Evolutionary conservation across 495 filamentous ascomycete species (phyloP).

Genomic region (Neohortaea acidophila): DNA sequence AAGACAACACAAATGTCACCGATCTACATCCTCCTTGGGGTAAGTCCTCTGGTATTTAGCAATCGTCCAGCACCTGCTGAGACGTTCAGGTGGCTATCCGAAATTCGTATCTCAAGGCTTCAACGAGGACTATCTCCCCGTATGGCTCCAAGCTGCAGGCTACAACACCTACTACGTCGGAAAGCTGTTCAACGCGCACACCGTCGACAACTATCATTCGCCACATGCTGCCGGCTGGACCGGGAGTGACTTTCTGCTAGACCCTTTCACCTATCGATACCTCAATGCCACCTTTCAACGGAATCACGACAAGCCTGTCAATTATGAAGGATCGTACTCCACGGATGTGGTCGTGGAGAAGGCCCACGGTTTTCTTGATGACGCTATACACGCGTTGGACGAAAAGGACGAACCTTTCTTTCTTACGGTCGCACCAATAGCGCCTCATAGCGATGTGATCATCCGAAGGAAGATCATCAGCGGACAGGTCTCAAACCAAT

Average conservation of each 20-base stretch:
- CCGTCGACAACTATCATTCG: slow-evolving; percentile 21
- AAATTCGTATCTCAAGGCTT: slow-evolving; percentile 52
- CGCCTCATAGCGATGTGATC: slow-evolving; percentile 47
- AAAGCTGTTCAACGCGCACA: slow-evolving; percentile 50
- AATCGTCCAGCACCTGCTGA: slow-evolving; percentile 1
- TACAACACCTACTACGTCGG: slow-evolving; percentile 62
- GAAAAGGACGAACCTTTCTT: slow-evolving; percentile 43
- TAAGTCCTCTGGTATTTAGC: slow-evolving; percentile 1
- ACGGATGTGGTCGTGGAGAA: slow-evolving; percentile 50
- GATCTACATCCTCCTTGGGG: slow-evolving; percentile 42
- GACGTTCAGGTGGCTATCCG: slow-evolving; percentile 42
- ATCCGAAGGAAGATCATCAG: slow-evolving; percentile 21
- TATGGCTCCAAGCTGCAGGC: slow-evolving; percentile 56
- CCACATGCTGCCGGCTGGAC: slow-evolving; percentile 44
- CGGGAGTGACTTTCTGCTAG: slow-evolving; percentile 50
- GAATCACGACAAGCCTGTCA: slow-evolving; percentile 35
- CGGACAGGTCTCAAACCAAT: slow-evolving; percentile 12
- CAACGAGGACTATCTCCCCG: slow-evolving; percentile 49
- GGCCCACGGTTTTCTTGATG: slow-evolving; percentile 47
- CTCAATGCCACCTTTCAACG: slow-evolving; percentile 51
- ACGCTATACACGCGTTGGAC: slow-evolving; percentile 33
- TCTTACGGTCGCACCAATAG: slow-evolving; percentile 48
- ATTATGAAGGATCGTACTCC: slow-evolving; percentile 32
- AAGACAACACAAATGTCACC: slow-evolving; percentile 59
- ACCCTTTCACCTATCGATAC: slow-evolving; percentile 59